These are phyloP conservation scores for Chlorella sp. DNA, from an alignment of 139 green algal genomes.

Conservation along the genomic window DNA sequence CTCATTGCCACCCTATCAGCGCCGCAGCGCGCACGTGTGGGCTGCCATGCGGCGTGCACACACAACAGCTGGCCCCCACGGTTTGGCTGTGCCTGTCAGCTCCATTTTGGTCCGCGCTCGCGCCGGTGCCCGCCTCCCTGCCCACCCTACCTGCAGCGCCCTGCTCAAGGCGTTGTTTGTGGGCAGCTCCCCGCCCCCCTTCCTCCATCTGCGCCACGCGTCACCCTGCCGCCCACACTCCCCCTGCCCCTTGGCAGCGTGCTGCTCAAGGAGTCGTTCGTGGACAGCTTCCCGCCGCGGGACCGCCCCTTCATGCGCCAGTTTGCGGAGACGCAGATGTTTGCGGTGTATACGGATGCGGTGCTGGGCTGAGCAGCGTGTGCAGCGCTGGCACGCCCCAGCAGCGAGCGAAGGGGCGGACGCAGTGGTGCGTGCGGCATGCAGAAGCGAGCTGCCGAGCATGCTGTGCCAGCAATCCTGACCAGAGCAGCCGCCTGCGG, in stretches of 20 bases:
- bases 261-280: constrained; percentile 77
- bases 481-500: too few species aligned
- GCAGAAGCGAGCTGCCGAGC: too few species aligned
- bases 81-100: not conserved
- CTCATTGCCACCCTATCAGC: too few species aligned
- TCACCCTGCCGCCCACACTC: too few species aligned
- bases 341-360: constrained; percentile 75
- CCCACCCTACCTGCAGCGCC: not conserved
- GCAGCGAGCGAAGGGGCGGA: too few species aligned
- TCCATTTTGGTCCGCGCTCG: too few species aligned
- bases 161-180: too few species aligned
- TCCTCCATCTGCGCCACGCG: not conserved
- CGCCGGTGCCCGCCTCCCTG: not conserved
- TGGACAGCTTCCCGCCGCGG: constrained; percentile 66
- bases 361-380: constrained; percentile 25
- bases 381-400: not conserved
- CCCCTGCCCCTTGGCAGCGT: constrained; percentile 28
- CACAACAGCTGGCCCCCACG: not conserved
- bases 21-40: too few species aligned
- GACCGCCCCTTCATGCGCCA: constrained; percentile 82
- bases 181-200: too few species aligned
- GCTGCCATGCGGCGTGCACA: not conserved
- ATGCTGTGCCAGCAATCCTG: too few species aligned
- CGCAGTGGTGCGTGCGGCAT: too few species aligned
- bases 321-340: constrained; percentile 91